Percentiles rank a stretch among this genome's conserved stretches.
Evolutionary conservation across 768 basidiomycete genomes (phyloP).

Genomic region (Melanogaster broomeanus): DNA sequence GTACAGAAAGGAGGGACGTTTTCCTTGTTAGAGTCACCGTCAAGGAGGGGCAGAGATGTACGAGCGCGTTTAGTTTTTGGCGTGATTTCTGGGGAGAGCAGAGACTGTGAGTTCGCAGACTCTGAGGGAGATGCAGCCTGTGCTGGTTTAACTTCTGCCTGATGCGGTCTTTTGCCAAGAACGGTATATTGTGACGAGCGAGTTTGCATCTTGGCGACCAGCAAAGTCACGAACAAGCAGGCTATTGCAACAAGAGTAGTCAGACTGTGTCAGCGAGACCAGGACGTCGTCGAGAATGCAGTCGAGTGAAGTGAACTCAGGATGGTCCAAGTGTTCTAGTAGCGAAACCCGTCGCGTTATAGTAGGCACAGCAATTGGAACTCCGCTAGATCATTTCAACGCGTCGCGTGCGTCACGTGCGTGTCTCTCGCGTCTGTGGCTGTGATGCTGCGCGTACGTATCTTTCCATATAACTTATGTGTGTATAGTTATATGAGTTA

Average conservation of each 20-base stretch:
- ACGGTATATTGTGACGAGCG: slow-evolving; percentile 44
- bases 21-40: slow-evolving; percentile 72
- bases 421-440: slow-evolving; percentile 1
- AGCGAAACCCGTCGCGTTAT: slow-evolving; percentile 13
- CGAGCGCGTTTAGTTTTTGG: slow-evolving; percentile 68
- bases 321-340: slow-evolving; percentile 3
- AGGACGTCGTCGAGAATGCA: neutral
- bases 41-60: slow-evolving; percentile 41
- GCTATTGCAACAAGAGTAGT: neutral
- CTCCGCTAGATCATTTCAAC: slow-evolving; percentile 27
- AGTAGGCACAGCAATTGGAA: slow-evolving; percentile 19
- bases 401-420: slow-evolving; percentile 21
- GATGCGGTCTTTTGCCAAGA: slow-evolving; percentile 52
- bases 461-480: too few relatives aligned
- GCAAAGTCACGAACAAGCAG: neutral
- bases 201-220: slow-evolving; percentile 39
- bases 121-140: slow-evolving; percentile 8
- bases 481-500: too few relatives aligned
- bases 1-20: slow-evolving; percentile 66
- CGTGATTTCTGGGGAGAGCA: slow-evolving; percentile 56
- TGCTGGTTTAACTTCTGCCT: slow-evolving; percentile 24
- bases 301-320: neutral
- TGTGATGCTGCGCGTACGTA: too few relatives aligned
- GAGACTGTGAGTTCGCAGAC: slow-evolving; percentile 1
- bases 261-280: neutral